A percentile compares a stretch with the other conserved stretches of the same genome.
These are phyloP conservation scores for Obelidium mucronatum DNA, from an alignment of 192 early-diverging fungal genomes.

Conservation along the genomic window DNA sequence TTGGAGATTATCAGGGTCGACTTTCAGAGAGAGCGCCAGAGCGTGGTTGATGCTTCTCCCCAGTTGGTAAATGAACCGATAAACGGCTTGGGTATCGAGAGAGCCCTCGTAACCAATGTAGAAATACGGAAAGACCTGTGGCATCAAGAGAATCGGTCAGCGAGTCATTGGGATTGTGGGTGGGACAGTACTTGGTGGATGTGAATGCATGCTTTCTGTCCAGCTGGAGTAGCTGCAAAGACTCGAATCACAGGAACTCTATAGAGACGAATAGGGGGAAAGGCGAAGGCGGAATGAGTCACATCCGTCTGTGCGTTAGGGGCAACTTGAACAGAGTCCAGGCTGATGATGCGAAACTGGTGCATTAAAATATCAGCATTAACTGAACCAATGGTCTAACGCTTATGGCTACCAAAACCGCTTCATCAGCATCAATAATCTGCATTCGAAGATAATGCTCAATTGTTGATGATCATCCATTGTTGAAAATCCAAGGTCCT, in stretches of 20 bases:
- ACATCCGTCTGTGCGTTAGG: too few species aligned
- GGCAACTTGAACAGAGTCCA: too few species aligned
- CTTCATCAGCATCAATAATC: too few species aligned
- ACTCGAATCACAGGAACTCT: constrained; percentile 80
- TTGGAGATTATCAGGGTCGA: neutral
- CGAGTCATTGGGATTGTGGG: neutral
- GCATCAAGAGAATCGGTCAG: neutral
- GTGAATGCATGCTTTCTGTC: constrained; percentile 83
- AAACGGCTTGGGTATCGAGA: constrained; percentile 34
- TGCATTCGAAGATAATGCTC: too few species aligned
- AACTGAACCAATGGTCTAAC: too few species aligned
- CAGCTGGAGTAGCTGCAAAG: constrained; percentile 75
- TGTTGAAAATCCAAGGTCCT: too few species aligned
- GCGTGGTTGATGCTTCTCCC: constrained; percentile 77
- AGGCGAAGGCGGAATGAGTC: constrained; percentile 17
- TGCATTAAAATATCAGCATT: too few species aligned
- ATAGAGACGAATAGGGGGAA: neutral
- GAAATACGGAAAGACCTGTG: constrained; percentile 79
- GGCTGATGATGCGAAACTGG: too few species aligned
- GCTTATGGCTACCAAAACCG: too few species aligned
- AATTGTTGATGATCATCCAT: too few species aligned
- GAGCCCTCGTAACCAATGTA: constrained; percentile 75
- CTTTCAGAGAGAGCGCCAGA: constrained; percentile 53
- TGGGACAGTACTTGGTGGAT: constrained; percentile 75
- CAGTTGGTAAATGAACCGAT: constrained; percentile 60